Percentiles rank a stretch among this genome's conserved stretches.
Evolutionary conservation across 495 filamentous ascomycete genomes (phyloP).

Genomic region (Staphylotrichum longicolle): DNA sequence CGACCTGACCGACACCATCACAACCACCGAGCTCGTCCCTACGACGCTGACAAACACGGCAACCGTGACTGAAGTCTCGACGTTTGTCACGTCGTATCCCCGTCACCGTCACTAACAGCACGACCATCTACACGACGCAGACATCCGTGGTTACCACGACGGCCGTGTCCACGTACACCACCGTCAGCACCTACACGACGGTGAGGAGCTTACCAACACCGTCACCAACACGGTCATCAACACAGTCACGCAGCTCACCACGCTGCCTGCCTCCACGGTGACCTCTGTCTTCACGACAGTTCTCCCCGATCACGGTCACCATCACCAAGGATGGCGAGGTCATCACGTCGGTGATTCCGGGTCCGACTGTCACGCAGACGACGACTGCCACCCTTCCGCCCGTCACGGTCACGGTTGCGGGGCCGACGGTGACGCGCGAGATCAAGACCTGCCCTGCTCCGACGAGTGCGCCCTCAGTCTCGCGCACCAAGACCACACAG

Average conservation of each 20-base stretch:
- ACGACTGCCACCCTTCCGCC: slow-evolving; percentile 23
- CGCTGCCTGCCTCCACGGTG: slow-evolving; percentile 16
- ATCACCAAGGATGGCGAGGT: slow-evolving; percentile 27
- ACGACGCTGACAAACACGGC: slow-evolving; percentile 20
- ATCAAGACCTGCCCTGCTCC: slow-evolving; percentile 36
- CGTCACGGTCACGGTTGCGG: slow-evolving; percentile 26
- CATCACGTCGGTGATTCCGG: slow-evolving; percentile 33
- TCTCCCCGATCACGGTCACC: slow-evolving; percentile 15
- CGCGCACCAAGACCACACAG: slow-evolving; percentile 18
- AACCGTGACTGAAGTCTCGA: slow-evolving; percentile 21
- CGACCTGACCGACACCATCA: slow-evolving; percentile 13
- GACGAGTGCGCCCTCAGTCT: slow-evolving; percentile 20
- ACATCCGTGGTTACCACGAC: slow-evolving; percentile 27
- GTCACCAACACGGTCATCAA: slow-evolving; percentile 14
- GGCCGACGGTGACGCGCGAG: slow-evolving; percentile 31
- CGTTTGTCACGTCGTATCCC: slow-evolving; percentile 30
- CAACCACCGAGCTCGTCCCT: slow-evolving; percentile 11
- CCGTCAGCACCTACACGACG: slow-evolving; percentile 30
- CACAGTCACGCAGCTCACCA: slow-evolving; percentile 13
- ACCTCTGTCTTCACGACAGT: slow-evolving; percentile 22
- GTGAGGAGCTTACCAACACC: slow-evolving; percentile 24
- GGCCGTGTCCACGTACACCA: slow-evolving; percentile 26
- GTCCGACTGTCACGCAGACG: slow-evolving; percentile 27
- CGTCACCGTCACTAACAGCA: slow-evolving; percentile 29
- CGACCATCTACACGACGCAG: slow-evolving; percentile 29